Evolutionary conservation across 345 rosid species (phyloP), one percentile per base, ranked within the genome.

Genomic region (Geranium brycei): DNA sequence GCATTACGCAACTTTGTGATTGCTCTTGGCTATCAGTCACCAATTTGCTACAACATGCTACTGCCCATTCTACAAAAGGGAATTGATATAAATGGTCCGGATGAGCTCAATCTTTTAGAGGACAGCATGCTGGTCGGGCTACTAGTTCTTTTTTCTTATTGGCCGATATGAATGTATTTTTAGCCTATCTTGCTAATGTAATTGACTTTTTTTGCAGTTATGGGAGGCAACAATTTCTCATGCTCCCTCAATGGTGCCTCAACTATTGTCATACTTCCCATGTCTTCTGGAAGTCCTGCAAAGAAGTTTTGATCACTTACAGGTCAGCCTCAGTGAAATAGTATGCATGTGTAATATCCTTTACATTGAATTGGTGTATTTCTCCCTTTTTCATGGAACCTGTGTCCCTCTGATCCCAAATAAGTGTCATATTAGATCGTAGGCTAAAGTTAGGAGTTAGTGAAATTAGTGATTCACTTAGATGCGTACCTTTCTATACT

Each of bases 221-320:
- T 93, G 99, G 99, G 97, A 93, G 69, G 86, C 91, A 57, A 81
- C 96, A 56, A 80, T 93, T 74, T 83, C 87, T 69, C 82, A 90
- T 76, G 95, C 99, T 66, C 96, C 99, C 19, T 72, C 81, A 60
- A 85, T 90, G 96, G 91, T 81, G 67, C 92, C 96, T 75, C 99
- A 86, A 73, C 73, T 93, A 60, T 71, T 88, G 61, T 71, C 86
- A 65, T 86, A 64, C 76, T 93, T 93, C 72, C 89, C 97, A 18
- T 82, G 83, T 73, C 77, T 90, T 69, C 78, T 85, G 71, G 92
- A 83, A 61, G 82, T 93, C 68, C 71, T 88, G 81, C 97, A 90
- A 73, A 88, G 85, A 79, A 88, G 87, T 73, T 93, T 93, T 47
- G 97, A 93, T 75, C 95, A 93, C 70, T 84, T 93, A 73, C 84